These are phyloP conservation scores for Cyclotella sp. DNA, from an alignment of 108 stramenopile species.

Conservation along the genomic window DNA sequence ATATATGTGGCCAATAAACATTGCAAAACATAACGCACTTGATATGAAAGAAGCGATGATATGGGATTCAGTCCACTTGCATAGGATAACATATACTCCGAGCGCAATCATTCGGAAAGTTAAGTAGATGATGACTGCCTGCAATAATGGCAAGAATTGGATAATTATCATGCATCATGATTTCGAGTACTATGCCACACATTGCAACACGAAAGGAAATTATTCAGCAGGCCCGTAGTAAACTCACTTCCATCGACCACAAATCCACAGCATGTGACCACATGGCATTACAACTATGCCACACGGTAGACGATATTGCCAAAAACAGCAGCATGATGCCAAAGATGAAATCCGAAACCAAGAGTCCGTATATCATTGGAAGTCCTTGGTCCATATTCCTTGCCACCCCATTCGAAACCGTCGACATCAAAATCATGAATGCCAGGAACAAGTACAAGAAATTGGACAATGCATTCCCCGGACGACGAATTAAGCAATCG, in stretches of 20 bases:
- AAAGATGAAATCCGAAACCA: constrained; percentile 37
- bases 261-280: constrained; percentile 44
- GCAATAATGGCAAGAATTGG: not conserved
- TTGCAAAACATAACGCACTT: constrained; percentile 5
- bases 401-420: constrained; percentile 4
- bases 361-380: constrained; percentile 8
- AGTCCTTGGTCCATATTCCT: not conserved
- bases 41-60: constrained; percentile 19
- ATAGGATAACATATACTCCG: constrained; percentile 4
- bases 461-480: constrained; percentile 53
- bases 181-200: not conserved
- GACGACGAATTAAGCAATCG: constrained; percentile 33
- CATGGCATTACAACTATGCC: constrained; percentile 48
- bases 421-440: constrained; percentile 24
- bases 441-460: constrained; percentile 38
- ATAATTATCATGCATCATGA: not conserved
- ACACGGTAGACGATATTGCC: constrained; percentile 38
- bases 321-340: constrained; percentile 44
- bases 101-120: constrained; percentile 24
- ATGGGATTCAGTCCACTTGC: constrained; percentile 3
- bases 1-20: constrained; percentile 19
- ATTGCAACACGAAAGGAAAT: not conserved
- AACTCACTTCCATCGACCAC: constrained; percentile 51
- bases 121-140: constrained; percentile 34
- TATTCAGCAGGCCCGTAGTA: not conserved